Evolutionary conservation across 2,329 filamentous ascomycete genomes (phyloP).

Genomic region (Fusarium domesticum): DNA sequence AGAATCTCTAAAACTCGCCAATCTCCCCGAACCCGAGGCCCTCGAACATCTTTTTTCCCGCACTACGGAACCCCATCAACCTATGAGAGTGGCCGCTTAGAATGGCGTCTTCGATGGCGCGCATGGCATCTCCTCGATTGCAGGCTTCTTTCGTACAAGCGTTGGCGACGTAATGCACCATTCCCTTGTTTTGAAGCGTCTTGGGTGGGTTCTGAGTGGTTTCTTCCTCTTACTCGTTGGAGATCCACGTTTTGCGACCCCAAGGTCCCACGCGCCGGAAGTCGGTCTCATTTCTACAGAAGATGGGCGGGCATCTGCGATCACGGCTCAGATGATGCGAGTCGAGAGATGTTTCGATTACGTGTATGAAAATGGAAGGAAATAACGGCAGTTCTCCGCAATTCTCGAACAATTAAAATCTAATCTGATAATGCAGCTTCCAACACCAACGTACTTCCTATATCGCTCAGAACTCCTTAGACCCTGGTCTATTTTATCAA

Average conservation of each 20-base stretch:
- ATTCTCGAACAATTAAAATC: neutral
- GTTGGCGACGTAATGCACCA: constrained; percentile 6
- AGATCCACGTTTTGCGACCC: constrained; percentile 3
- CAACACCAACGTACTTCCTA: neutral
- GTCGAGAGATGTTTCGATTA: no score
- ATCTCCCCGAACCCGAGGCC: constrained; percentile 8
- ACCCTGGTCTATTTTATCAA: neutral
- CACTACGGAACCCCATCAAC: constrained; percentile 2
- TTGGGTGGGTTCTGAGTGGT: constrained; percentile 10
- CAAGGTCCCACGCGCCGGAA: constrained; percentile 22
- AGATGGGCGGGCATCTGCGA: no score
- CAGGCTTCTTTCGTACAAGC: constrained; percentile 12
- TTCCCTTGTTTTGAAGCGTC: constrained; percentile 2
- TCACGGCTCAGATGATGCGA: neutral
- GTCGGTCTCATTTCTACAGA: constrained; percentile 16
- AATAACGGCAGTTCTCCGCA: neutral
- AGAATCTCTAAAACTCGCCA: constrained; percentile 1
- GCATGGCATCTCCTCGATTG: constrained; percentile 10
- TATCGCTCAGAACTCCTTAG: neutral
- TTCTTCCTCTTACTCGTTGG: constrained; percentile 5
- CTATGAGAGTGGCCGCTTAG: constrained; percentile 9
- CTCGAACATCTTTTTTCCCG: constrained; percentile 2
- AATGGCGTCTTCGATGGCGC: constrained; percentile 25
- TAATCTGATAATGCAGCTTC: neutral
- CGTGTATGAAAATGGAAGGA: neutral